Conservation (phyloP, 495 filamentous ascomycete genomes). For the Penicillium mononematosum region DNA sequence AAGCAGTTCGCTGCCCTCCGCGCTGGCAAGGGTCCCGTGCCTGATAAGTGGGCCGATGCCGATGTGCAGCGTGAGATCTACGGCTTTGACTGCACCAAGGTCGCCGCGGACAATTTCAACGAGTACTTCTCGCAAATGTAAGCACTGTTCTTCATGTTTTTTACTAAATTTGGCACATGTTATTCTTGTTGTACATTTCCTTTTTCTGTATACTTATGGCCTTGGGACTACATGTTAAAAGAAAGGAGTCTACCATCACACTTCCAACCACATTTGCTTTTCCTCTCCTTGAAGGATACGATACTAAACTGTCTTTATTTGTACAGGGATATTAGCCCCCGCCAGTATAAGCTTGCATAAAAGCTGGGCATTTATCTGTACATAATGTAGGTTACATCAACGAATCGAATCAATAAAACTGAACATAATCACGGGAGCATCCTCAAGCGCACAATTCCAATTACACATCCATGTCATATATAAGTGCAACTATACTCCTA, state of each 20-base stretch:
- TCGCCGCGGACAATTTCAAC: constrained; percentile 59
- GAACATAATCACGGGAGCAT: background rate
- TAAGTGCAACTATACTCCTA: too few relatives aligned
- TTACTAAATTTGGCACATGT: background rate
- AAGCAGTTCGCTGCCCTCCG: constrained; percentile 63
- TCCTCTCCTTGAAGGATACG: background rate
- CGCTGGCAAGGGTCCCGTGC: constrained; percentile 57
- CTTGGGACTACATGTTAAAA: background rate
- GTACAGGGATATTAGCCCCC: constrained; percentile 9
- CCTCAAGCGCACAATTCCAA: too few relatives aligned
- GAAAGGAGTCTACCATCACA: constrained; percentile 4
- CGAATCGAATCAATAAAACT: background rate
- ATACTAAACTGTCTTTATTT: constrained; percentile 4
- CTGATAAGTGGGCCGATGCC: constrained; percentile 80
- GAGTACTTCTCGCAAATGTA: constrained; percentile 51
- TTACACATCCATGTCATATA: too few relatives aligned
- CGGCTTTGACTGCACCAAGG: constrained; percentile 64
- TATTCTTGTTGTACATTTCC: background rate
- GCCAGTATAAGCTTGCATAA: constrained; percentile 15
- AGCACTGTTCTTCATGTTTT: constrained; percentile 18
- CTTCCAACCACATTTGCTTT: background rate
- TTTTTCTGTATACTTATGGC: constrained; percentile 16
- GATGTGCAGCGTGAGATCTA: constrained; percentile 78
- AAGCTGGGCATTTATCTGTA: background rate
- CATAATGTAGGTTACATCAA: background rate